Evolutionary conservation across 75 land plant species (phyloP), one percentile per base, ranked within the genome.

Genomic region (Sequoiadendron giganteum): DNA sequence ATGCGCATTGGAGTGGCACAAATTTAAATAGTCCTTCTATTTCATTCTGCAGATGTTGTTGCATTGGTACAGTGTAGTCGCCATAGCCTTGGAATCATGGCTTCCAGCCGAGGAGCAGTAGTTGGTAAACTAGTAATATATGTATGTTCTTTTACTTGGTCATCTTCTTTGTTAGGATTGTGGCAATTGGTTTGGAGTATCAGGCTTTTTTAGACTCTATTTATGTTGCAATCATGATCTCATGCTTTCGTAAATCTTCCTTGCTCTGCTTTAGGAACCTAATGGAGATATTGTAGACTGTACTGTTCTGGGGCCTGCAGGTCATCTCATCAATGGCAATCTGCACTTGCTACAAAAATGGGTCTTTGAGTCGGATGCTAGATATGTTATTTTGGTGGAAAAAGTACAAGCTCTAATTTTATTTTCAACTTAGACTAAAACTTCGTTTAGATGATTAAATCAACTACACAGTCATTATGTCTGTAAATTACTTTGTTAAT

Each of bases 31-130:
- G 76, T 25, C 45, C 36, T 10, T 58, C 79, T 45, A 16, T 56
- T 25, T 85, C 32, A 61, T 92, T 61, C 21, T 58, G 89, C 90
- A 98, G 99, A 98, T 97, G 96, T 94, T 70, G 95, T 98, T 61
- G 95, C 99, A 10, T 85, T 97, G 88, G 94, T 98, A 16, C 91
- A 89, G 8, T 98, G 99, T 87, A 94, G 93, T 80, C 91, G 99
- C 15, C 93, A 92, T n/a, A 98, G 99, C 87, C 95, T 98, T 88
- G 99, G 99, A 72, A 94, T 98, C 45, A 90, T 98, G 90, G 97
- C 99, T 81, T 98, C 99, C 14, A 95, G 96, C 75, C 91, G 94
- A 93, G 99, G 99, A 81, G 86, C 91, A 58, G 88, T 98, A 55
- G 90, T 86, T 87, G 99, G 99, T 11, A 95, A 97, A 19, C 87